Conservation (phyloP, 2,329 filamentous ascomycete species). For the Fusarium euwallaceae region DNA sequence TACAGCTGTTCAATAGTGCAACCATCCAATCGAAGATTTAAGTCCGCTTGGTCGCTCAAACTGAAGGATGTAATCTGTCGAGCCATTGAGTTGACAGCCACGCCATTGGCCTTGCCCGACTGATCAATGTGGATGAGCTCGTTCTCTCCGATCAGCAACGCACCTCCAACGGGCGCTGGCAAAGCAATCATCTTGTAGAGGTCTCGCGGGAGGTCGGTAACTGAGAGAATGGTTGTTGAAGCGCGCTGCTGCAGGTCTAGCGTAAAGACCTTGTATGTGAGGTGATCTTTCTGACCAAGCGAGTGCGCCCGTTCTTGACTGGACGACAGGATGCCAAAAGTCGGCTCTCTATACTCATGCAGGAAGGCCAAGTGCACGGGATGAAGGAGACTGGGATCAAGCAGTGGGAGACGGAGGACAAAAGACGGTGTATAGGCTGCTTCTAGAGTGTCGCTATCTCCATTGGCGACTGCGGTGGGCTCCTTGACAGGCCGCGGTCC, state of each 20-base stretch:
- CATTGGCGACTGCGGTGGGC: conserved; percentile 51
- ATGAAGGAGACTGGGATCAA: conserved; percentile 89
- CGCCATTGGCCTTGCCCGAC: conserved; percentile 91
- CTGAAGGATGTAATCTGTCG: conserved; percentile 85
- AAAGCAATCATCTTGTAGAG: conserved; percentile 85
- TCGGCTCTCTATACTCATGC: conserved; percentile 97
- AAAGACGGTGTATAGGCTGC: conserved; percentile 91
- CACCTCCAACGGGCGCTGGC: conserved; percentile 88
- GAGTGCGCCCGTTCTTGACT: conserved; percentile 79
- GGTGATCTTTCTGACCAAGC: conserved; percentile 85
- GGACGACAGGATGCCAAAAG: conserved; percentile 93
- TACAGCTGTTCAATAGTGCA: conserved; percentile 83
- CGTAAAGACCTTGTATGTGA: conserved; percentile 95
- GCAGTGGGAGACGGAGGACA: conserved; percentile 87
- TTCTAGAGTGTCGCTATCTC: conserved; percentile 57
- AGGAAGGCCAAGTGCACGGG: conserved; percentile 93
- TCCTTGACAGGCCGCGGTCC: conserved; percentile 71
- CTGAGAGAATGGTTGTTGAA: conserved; percentile 91
- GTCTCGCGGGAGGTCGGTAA: conserved; percentile 87
- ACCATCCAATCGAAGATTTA: conserved; percentile 84
- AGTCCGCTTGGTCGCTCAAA: conserved; percentile 86
- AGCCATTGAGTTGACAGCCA: conserved; percentile 92
- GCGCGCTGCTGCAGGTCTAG: conserved; percentile 93
- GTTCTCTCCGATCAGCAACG: conserved; percentile 87
- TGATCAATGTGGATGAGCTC: conserved; percentile 97